Conservation (phyloP, 1,284 basidiomycete genomes). For the Hemileia vastatrix region DNA sequence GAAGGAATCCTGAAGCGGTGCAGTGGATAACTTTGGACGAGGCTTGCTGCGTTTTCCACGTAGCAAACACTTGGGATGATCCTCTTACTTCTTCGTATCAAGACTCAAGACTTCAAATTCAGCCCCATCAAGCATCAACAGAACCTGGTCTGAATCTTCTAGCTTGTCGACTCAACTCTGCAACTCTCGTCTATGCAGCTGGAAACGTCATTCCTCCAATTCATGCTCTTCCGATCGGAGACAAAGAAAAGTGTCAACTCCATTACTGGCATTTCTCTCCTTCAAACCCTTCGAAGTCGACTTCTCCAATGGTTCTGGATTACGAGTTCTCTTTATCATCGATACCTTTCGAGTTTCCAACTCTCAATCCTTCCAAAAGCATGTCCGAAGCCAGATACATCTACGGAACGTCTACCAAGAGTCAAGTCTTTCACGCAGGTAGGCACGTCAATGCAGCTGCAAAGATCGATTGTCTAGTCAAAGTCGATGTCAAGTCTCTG, state of each 20-base stretch:
- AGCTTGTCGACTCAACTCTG: conserved; percentile 48
- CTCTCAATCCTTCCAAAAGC: conserved; percentile 41
- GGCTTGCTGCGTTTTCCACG: conserved; percentile 50
- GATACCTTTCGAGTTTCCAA: conserved; percentile 50
- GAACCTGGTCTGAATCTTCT: conserved; percentile 45
- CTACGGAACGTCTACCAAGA: conserved; percentile 47
- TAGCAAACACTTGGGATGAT: conserved; percentile 50
- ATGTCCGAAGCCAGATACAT: conserved; percentile 46
- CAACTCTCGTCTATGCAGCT: conserved; percentile 49
- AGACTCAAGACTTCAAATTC: conserved; percentile 8
- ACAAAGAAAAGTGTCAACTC: conserved; percentile 47
- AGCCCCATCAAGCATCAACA: conserved; percentile 10
- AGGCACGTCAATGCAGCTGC: conserved; percentile 49
- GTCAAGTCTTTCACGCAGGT: conserved; percentile 48
- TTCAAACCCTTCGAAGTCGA: conserved; percentile 29
- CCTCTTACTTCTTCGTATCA: neutral
- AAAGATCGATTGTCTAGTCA: conserved; percentile 50
- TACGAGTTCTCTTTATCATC: conserved; percentile 48
- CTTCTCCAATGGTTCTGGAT: too few species aligned
- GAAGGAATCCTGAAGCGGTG: conserved; percentile 40
- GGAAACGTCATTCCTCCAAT: conserved; percentile 45
- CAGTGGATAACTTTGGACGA: conserved; percentile 46
- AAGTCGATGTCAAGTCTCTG: conserved; percentile 46
- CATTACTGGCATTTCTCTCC: conserved; percentile 48
- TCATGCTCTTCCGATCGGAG: conserved; percentile 38